Percentiles rank a stretch among this genome's conserved stretches.
phyloP scores from a whole-genome alignment of 352 stramenopile species.

The Phytophthora citricola region DNA sequence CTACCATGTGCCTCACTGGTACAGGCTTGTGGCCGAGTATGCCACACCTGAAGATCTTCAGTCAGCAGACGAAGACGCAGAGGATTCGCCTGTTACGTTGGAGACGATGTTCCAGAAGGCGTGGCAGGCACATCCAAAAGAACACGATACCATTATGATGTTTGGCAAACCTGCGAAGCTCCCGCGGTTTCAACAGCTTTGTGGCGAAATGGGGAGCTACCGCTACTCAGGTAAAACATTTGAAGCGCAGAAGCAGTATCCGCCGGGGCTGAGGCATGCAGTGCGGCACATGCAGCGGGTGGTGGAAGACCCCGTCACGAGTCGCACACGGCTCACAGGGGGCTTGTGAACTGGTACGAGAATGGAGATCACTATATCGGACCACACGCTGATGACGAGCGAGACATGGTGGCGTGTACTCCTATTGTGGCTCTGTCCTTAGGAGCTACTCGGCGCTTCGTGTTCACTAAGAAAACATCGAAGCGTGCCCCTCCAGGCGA shows the following conservation, averaged over 20 bases:
- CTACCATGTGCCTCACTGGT: conserved; percentile 67
- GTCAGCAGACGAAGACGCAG: conserved; percentile 2
- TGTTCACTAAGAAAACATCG: conserved; percentile 56
- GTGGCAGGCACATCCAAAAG: conserved; percentile 67
- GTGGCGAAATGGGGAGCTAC: conserved; percentile 51
- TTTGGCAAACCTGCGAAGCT: conserved; percentile 68
- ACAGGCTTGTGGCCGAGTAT: conserved; percentile 44
- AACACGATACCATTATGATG: conserved; percentile 72
- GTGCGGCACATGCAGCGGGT: conserved; percentile 56
- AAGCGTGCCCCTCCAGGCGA: conserved; percentile 18
- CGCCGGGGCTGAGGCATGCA: conserved; percentile 41
- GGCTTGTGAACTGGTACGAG: conserved; percentile 88
- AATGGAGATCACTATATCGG: conserved; percentile 86
- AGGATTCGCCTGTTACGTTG: conserved; percentile 11
- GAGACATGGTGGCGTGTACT: conserved; percentile 47
- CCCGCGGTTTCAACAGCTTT: conserved; percentile 78
- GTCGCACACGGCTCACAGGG: conserved; percentile 45
- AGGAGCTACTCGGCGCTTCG: conserved; percentile 70
- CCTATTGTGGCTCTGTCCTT: conserved; percentile 80
- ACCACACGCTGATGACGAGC: conserved; percentile 77
- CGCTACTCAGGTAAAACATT: conserved; percentile 72
- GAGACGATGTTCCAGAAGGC: conserved; percentile 43
- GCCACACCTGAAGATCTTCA: conserved; percentile 20
- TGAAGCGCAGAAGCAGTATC: conserved; percentile 48
- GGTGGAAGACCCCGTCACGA: conserved; percentile 39